Base-by-base conservation (phyloP, 768 basidiomycete genomes). In the Porphyrellus cyaneotinctus region DNA sequence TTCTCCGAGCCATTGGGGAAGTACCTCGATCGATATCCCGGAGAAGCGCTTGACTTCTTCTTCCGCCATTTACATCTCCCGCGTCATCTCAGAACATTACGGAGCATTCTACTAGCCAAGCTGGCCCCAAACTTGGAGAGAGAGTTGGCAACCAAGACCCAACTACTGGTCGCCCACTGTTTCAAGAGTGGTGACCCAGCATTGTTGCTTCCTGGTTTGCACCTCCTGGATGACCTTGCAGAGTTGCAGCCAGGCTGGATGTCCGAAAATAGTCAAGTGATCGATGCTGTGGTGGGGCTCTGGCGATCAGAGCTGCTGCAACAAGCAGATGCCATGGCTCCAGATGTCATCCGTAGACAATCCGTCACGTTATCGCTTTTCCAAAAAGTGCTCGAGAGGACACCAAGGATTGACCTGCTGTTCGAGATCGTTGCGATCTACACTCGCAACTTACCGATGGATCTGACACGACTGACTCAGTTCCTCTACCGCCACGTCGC, bases 1-100 rank as follows among this genome's bases (percentile, higher is more conserved):
- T 97, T 99, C 71, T 97, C 95, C 1, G 84, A 90, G 53, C 95
- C 94, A 7, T 73, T 98, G 43, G 92, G 89, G 18, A 85, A 85
- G 66, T 98, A 94, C 70, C 78, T 98, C 20, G 85, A 97, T 68
- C 85, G 91, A 10, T 98, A 97, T 70, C 87, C 92, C 1, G 74
- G 71, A 4, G 90, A 97, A 62, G 88, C 92, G 2, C 78, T 91
- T 20, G 84, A 91, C 45, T 91, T 91, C 68, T 88, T 99, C 68
- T 72, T 93, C 58, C 78, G 80, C 12, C 82, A 91, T 57, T 73
- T 98, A n/a, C 76, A 81, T 41, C 83, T 88, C 59, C 82, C 88
- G 1, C 80, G 87, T 36, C 86, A 91, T 63, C 75, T 97, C 38
- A 83, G 87, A 57, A 95, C 95, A 0, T 72, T 94, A 52, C 76